Conservation (phyloP, 225 moss, liverwort and hornwort genomes). For the Sphagnum contortum region DNA sequence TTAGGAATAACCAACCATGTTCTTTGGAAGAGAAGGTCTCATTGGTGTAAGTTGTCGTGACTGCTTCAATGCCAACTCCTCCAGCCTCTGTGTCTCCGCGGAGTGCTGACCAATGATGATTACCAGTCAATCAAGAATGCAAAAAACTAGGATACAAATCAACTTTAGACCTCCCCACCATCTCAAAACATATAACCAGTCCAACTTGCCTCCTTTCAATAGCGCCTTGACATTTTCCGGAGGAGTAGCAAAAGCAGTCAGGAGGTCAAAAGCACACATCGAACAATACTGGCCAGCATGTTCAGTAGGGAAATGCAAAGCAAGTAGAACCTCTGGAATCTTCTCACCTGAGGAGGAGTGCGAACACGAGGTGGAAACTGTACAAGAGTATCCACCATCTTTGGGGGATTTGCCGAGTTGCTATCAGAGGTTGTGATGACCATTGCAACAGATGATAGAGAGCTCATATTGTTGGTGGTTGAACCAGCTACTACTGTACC, state of each 20-base stretch:
- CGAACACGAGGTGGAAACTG: slow-evolving; percentile 90
- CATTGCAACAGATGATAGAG: slow-evolving; percentile 7
- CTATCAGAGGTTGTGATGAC: slow-evolving; percentile 14
- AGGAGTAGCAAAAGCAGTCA: too few species aligned
- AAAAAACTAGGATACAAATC: too few species aligned
- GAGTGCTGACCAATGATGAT: slow-evolving; percentile 28
- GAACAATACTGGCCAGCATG: too few species aligned
- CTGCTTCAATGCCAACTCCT: slow-evolving; percentile 68
- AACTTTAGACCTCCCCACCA: too few species aligned
- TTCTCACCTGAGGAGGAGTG: slow-evolving; percentile 82
- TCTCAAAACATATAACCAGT: too few species aligned
- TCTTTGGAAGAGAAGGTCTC: slow-evolving; percentile 69
- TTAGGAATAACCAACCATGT: slow-evolving; percentile 44
- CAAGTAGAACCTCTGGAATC: not conserved
- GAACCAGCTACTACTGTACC: slow-evolving; percentile 30
- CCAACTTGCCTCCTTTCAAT: too few species aligned
- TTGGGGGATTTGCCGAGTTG: slow-evolving; percentile 33
- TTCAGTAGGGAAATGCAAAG: too few species aligned
- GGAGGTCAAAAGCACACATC: too few species aligned
- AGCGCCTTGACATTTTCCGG: too few species aligned
- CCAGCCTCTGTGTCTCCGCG: slow-evolving; percentile 69
- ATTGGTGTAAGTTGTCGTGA: slow-evolving; percentile 79
- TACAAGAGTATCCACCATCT: slow-evolving; percentile 75
- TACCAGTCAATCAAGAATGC: too few species aligned
- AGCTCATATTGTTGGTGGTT: slow-evolving; percentile 18